Percentiles rank a stretch among this genome's conserved stretches.
These are phyloP conservation scores for Eucalyptus erythrocorys DNA, from an alignment of 345 rosid species.

Conservation along the genomic window DNA sequence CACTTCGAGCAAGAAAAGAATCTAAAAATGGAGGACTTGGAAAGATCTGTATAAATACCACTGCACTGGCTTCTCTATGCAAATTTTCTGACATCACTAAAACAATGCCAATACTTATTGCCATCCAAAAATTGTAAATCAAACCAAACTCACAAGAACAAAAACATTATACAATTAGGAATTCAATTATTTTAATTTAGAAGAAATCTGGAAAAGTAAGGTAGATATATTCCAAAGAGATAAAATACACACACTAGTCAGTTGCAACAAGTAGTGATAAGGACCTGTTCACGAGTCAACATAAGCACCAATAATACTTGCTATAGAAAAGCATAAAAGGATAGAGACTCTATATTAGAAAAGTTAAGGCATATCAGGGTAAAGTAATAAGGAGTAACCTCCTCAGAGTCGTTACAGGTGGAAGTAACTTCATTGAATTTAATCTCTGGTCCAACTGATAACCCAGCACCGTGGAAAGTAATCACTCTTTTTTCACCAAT, in stretches of 20 bases:
- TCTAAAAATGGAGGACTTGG: not conserved
- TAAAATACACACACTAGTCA: not conserved
- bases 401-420: slow-evolving; percentile 43
- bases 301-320: not conserved
- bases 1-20: not conserved
- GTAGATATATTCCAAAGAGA: not conserved
- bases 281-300: not conserved
- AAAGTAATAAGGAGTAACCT: slow-evolving; percentile 34
- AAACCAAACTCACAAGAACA: not conserved
- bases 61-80: not conserved
- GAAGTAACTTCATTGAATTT: slow-evolving; percentile 40
- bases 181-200: not conserved
- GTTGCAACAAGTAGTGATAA: not conserved
- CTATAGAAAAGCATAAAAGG: not conserved
- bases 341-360: not conserved
- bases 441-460: slow-evolving; percentile 61
- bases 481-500: slow-evolving; percentile 83
- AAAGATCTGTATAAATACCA: not conserved
- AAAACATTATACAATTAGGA: not conserved
- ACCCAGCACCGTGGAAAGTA: slow-evolving; percentile 56
- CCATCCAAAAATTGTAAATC: not conserved
- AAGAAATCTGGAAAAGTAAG: not conserved
- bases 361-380: not conserved
- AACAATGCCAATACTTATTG: not conserved
- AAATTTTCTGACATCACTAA: not conserved